Evolutionary conservation across 768 basidiomycete species (phyloP).

Genomic region (Macrolepiota fuliginosa): DNA sequence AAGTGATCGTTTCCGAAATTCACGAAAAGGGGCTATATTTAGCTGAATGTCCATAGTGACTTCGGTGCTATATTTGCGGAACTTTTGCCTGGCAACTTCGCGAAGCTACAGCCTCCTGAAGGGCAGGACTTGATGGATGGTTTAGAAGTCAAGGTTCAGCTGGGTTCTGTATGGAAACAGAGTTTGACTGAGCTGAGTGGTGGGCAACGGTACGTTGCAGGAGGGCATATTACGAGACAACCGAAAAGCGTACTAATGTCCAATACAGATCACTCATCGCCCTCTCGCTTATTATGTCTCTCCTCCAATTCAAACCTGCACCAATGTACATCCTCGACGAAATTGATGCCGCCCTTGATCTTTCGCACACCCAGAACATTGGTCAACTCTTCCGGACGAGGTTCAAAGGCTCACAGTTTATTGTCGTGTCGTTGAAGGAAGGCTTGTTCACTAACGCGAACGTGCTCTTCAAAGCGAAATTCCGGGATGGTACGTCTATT

Average conservation of each 20-base stretch:
- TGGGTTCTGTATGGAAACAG: constrained; percentile 97
- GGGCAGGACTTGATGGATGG: constrained; percentile 92
- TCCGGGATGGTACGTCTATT: constrained; percentile 90
- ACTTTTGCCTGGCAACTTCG: constrained; percentile 92
- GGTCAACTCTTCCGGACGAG: constrained; percentile 96
- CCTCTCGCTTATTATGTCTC: constrained; percentile 95
- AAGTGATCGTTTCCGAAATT: constrained; percentile 27
- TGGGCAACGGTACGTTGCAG: constrained; percentile 77
- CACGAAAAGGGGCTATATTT: not conserved
- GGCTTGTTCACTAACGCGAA: constrained; percentile 98
- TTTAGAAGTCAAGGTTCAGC: constrained; percentile 93
- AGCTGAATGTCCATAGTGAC: constrained; percentile 52
- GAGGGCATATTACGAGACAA: not conserved
- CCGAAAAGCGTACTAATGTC: not conserved
- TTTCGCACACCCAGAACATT: constrained; percentile 96
- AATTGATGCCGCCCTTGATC: constrained; percentile 95
- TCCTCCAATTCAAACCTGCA: constrained; percentile 98
- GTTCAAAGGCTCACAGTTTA: constrained; percentile 98
- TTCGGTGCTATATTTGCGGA: constrained; percentile 97
- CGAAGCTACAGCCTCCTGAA: constrained; percentile 92
- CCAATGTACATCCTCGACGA: constrained; percentile 99
- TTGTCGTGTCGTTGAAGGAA: constrained; percentile 96
- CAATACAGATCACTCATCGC: constrained; percentile 86
- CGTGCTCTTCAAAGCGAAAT: constrained; percentile 88
- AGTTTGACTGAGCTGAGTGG: constrained; percentile 96